Evolutionary conservation across 306 rosid species (phyloP).

Genomic region (Casuarina glauca): DNA sequence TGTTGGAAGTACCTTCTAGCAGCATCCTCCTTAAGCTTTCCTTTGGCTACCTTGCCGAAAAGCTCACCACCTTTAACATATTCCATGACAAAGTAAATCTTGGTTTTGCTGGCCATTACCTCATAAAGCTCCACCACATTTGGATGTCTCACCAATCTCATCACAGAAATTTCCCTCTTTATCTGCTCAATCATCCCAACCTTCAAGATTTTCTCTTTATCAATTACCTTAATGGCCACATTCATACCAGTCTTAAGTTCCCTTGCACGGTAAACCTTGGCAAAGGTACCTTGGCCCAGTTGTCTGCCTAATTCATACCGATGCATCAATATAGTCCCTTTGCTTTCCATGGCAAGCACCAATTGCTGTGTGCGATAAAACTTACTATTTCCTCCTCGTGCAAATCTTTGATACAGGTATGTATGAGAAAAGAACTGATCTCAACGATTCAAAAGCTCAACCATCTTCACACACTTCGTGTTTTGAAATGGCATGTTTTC

Average conservation of each 20-base stretch:
- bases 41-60: conserved; percentile 81
- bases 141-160: conserved; percentile 80
- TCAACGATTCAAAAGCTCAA: conserved; percentile 44
- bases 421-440: conserved; percentile 23
- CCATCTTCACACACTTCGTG: conserved; percentile 70
- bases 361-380: conserved; percentile 22
- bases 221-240: conserved; percentile 81
- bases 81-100: conserved; percentile 95
- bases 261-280: conserved; percentile 89
- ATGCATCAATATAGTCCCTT: conserved; percentile 77
- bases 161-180: conserved; percentile 87
- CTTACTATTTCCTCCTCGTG: conserved; percentile 28
- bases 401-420: conserved; percentile 16
- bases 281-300: conserved; percentile 98
- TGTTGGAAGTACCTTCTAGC: conserved; percentile 89
- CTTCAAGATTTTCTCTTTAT: conserved; percentile 81
- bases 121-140: conserved; percentile 88
- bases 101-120: conserved; percentile 95
- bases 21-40: conserved; percentile 75
- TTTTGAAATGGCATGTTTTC: conserved; percentile 38
- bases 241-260: conserved; percentile 63
- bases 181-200: conserved; percentile 91
- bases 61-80: conserved; percentile 92
- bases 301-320: conserved; percentile 75
- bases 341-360: conserved; percentile 55